Conservation (phyloP, 495 filamentous ascomycete species). For the Lepraria neglecta region DNA sequence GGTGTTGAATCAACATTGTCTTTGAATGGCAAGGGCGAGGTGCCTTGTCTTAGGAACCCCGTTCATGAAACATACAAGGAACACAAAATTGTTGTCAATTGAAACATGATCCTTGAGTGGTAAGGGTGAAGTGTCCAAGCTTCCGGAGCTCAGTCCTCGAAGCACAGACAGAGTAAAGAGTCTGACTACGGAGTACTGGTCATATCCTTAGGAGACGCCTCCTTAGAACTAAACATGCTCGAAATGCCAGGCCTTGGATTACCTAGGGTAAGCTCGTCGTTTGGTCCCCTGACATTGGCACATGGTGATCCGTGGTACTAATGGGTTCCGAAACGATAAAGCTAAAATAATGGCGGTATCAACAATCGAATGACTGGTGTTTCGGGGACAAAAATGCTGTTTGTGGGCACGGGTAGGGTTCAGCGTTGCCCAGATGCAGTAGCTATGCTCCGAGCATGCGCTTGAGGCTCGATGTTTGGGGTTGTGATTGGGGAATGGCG, state of each 20-base stretch:
- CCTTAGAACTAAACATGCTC: neutral
- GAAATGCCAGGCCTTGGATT: neutral
- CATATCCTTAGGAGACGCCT: too few species aligned
- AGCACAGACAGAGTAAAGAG: neutral
- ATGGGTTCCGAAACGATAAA: neutral
- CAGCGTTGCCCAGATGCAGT: constrained; percentile 1
- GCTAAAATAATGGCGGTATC: neutral
- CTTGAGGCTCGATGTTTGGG: neutral
- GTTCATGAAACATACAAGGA: too few species aligned
- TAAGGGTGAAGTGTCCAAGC: neutral
- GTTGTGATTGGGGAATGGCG: neutral
- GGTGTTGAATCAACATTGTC: neutral
- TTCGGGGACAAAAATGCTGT: neutral
- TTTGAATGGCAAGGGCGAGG: neutral
- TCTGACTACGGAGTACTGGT: neutral
- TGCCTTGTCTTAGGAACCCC: neutral
- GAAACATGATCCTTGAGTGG: neutral
- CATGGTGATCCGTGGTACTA: constrained; percentile 7
- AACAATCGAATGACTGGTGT: neutral
- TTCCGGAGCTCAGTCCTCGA: neutral
- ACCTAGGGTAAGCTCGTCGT: neutral
- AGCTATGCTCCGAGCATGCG: neutral
- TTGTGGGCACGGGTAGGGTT: neutral
- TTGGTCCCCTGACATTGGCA: neutral
- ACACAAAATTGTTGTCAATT: neutral